These are phyloP conservation scores for Cordyceps militaris DNA, from an alignment of 2,329 filamentous ascomycete species.

Conservation along the genomic window DNA sequence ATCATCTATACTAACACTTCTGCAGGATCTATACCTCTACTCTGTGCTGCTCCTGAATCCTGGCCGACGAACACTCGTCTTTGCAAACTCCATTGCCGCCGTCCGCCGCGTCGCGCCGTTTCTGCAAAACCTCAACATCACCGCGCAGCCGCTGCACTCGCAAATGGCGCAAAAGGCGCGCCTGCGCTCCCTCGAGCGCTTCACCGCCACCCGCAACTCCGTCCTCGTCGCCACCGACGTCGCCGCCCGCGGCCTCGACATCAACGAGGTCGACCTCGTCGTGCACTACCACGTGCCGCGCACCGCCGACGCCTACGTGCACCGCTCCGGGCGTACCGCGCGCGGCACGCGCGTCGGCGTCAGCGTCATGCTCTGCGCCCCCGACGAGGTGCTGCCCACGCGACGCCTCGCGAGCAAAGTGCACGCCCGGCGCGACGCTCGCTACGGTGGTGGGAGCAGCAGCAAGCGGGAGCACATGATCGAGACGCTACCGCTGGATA, in stretches of 20 bases:
- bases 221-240: conserved; percentile 91
- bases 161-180: conserved; percentile 95
- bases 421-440: conserved; percentile 54
- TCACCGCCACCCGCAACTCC: conserved; percentile 55
- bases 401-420: conserved; percentile 81
- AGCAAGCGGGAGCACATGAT: conserved; percentile 58
- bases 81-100: conserved; percentile 92
- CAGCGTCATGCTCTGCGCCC: conserved; percentile 81
- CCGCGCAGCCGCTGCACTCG: conserved; percentile 74
- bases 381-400: conserved; percentile 83
- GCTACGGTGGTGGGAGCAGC: no score
- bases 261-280: conserved; percentile 80
- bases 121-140: conserved; percentile 72
- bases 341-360: conserved; percentile 71
- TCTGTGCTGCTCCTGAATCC: conserved; percentile 76
- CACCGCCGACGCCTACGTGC: conserved; percentile 87
- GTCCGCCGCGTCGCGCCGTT: conserved; percentile 81
- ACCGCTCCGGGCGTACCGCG: conserved; percentile 89
- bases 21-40: conserved; percentile 84
- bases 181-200: conserved; percentile 84
- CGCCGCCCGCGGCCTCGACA: conserved; percentile 87
- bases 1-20: not conserved
- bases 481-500: conserved; percentile 74
- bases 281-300: conserved; percentile 94
- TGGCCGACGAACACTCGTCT: conserved; percentile 74